Evolutionary conservation across 176 grass and related monocot species (phyloP).

Genomic region (Oryza glaberrima): DNA sequence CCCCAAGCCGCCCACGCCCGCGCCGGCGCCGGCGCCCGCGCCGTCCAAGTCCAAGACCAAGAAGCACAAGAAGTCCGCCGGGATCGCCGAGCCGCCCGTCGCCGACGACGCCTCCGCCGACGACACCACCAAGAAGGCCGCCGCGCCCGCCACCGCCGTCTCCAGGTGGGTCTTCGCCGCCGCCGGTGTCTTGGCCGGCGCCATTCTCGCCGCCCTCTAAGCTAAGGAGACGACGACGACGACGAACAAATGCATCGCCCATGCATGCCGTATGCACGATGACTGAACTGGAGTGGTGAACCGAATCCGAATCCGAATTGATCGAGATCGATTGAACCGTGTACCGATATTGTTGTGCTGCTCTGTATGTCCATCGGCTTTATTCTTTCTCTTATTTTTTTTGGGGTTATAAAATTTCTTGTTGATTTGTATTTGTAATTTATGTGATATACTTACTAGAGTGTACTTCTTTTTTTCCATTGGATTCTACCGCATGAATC

Average conservation of each 20-base stretch:
- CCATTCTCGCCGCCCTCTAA: slow-evolving; percentile 23
- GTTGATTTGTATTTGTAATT: slow-evolving; percentile 43
- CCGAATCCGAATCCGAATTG: background rate
- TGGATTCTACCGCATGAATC: background rate
- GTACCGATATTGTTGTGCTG: slow-evolving; percentile 47
- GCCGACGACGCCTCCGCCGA: slow-evolving; percentile 25
- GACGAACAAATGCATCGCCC: background rate
- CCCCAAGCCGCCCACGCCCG: slow-evolving; percentile 60
- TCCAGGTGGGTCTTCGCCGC: slow-evolving; percentile 45
- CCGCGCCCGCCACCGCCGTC: background rate
- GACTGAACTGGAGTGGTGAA: slow-evolving; percentile 33
- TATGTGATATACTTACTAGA: slow-evolving; percentile 45
- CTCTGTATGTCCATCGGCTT: slow-evolving; percentile 43
- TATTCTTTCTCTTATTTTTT: slow-evolving; percentile 43
- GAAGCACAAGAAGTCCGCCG: slow-evolving; percentile 56
- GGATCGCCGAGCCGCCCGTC: slow-evolving; percentile 43
- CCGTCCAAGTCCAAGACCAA: slow-evolving; percentile 51
- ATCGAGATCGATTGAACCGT: slow-evolving; percentile 21
- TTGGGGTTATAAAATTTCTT: background rate
- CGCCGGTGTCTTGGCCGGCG: slow-evolving; percentile 13
- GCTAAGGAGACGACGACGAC: slow-evolving; percentile 21
- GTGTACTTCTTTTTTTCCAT: slow-evolving; percentile 30
- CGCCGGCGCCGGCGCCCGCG: slow-evolving; percentile 39
- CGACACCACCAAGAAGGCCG: slow-evolving; percentile 32
- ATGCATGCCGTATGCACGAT: slow-evolving; percentile 1